Conservation (phyloP, 2,329 filamentous ascomycete genomes). For the Scedosporium minutisporum region DNA sequence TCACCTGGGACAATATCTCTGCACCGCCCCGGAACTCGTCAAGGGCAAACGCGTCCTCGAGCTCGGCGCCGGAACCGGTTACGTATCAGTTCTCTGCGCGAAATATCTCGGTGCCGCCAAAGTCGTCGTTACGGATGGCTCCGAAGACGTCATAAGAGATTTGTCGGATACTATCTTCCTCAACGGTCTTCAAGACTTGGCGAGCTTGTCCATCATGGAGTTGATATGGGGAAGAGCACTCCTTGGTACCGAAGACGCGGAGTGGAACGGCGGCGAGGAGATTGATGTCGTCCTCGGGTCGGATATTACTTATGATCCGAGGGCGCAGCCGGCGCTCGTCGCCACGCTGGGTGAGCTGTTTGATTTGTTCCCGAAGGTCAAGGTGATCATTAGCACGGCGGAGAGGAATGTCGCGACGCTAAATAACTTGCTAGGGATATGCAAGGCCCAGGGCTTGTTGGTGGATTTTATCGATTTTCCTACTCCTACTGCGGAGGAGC, state of each 20-base stretch:
- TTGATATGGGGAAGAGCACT: constrained; percentile 56
- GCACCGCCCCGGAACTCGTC: constrained; percentile 34
- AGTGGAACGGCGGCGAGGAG: constrained; percentile 35
- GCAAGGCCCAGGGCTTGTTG: constrained; percentile 35
- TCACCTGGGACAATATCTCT: constrained; percentile 61
- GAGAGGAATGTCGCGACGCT: constrained; percentile 64
- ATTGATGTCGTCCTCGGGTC: constrained; percentile 63
- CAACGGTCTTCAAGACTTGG: constrained; percentile 49
- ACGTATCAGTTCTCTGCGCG: constrained; percentile 64
- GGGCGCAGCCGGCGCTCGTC: constrained; percentile 52
- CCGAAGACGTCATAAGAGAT: constrained; percentile 59
- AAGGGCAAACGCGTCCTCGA: constrained; percentile 54
- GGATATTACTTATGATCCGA: constrained; percentile 68
- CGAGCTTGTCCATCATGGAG: constrained; percentile 38
- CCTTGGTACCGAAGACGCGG: constrained; percentile 45
- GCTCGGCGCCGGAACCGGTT: constrained; percentile 67
- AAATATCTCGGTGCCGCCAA: constrained; percentile 50
- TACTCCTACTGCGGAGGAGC: constrained; percentile 27
- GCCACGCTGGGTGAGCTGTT: constrained; percentile 56
- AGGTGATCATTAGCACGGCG: constrained; percentile 59
- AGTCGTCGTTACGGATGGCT: constrained; percentile 64
- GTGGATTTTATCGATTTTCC: constrained; percentile 34
- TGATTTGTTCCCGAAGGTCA: constrained; percentile 40
- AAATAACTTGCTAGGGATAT: constrained; percentile 50
- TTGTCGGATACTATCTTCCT: constrained; percentile 59